Conservation (phyloP, 2,329 filamentous ascomycete species). For the Colletotrichum sp. region DNA sequence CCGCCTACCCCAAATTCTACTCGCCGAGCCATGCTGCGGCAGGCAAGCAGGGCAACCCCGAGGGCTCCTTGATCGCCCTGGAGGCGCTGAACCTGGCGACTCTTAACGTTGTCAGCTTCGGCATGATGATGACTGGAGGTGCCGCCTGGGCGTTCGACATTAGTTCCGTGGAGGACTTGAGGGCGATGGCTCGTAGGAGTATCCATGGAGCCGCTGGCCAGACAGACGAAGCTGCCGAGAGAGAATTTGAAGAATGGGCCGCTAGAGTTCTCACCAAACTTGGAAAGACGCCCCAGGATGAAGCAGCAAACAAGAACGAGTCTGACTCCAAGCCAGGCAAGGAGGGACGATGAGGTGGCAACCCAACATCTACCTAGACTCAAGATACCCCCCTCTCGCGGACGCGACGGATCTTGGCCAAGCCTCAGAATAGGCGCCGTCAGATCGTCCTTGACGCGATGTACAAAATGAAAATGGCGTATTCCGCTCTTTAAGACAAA, state of each 20-base stretch:
- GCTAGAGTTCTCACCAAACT: slow-evolving; percentile 60
- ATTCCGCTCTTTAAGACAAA: slow-evolving; percentile 6
- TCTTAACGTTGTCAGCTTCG: slow-evolving; percentile 80
- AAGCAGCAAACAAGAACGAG: neutral
- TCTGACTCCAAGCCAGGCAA: slow-evolving; percentile 14
- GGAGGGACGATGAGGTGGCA: slow-evolving; percentile 13
- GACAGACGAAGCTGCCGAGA: slow-evolving; percentile 58
- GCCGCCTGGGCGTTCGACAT: slow-evolving; percentile 81
- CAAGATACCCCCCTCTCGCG: neutral
- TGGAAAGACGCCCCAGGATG: slow-evolving; percentile 33
- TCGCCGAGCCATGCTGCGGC: slow-evolving; percentile 59
- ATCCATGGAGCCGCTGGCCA: slow-evolving; percentile 35
- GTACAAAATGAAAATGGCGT: slow-evolving; percentile 17
- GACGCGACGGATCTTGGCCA: neutral
- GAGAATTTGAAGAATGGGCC: slow-evolving; percentile 67
- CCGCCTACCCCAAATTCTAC: slow-evolving; percentile 75
- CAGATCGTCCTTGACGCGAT: neutral
- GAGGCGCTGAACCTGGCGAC: slow-evolving; percentile 88
- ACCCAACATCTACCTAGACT: slow-evolving; percentile 9
- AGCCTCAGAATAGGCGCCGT: neutral
- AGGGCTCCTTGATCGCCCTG: slow-evolving; percentile 74
- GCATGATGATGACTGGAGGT: slow-evolving; percentile 76
- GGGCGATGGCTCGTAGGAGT: slow-evolving; percentile 51
- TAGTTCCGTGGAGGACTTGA: slow-evolving; percentile 69
- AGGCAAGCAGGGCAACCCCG: slow-evolving; percentile 51